Evolutionary conservation across 139 green algal genomes (phyloP), one percentile per base, ranked within the genome.

Genomic region (Chlamydomonas eustigma): DNA sequence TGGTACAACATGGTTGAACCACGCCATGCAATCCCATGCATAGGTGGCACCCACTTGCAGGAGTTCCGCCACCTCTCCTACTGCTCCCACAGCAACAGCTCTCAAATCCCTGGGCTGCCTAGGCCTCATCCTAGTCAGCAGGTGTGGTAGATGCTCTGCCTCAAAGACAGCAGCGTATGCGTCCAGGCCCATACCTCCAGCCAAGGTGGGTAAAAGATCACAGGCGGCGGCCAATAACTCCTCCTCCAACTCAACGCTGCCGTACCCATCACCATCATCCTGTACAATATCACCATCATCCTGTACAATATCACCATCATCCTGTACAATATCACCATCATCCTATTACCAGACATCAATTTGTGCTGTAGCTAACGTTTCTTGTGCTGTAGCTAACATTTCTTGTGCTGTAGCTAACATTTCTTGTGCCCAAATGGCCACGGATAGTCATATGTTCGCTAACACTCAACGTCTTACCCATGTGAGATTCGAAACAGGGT

Each of bases 61-160:
- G 50, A 85, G 37, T 73, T 90, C 85, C 2, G 76, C 80, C 50
- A 92, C 80, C 75, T 94, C 90, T 36, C 88, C 89, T 8, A 90
- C 18, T 2, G 74, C 78, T 6, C 87, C 91, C 63, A 93, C 77
- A 28, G 80, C 87, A 31, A 85, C 76, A 1, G 81, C 76, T 1
- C 87, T 66, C 51, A 90, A 39, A 6, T 52, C 82, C 1, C 76
- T 51, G 0, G 85, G 84, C 51, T 88, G 77, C n/a, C 76, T 66
- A n/a, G 75, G 70, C 44, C 66, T 51, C 28, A 89, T 35, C 44
- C 83, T 80, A 5, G 44, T 32, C 32, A 89, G 37, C 58, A 95
- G 80, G 12, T 79, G 73, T 3, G 80, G 44, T 12, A 18, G 44
- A 74, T 92, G 86, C 30, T 77, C 32, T n/a, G 50, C 35, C 4